Conservation (phyloP, 179 eudicot genomes). For the Spinacia oleracea region DNA sequence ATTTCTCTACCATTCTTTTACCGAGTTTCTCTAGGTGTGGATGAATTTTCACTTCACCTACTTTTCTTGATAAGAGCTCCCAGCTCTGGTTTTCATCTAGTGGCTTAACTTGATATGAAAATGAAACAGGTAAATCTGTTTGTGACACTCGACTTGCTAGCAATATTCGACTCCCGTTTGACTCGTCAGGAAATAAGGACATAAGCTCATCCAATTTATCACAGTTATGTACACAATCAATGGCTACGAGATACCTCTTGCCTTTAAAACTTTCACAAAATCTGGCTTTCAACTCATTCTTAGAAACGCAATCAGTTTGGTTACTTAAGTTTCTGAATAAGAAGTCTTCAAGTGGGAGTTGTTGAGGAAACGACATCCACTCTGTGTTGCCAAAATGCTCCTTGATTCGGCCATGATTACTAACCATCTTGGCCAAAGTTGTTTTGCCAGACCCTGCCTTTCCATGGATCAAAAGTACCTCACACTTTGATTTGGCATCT, state of each 20-base stretch:
- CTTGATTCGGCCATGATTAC: background rate
- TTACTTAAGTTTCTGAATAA: background rate
- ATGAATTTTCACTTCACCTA: slow-evolving; percentile 3
- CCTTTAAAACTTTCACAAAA: slow-evolving; percentile 2
- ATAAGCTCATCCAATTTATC: slow-evolving; percentile 2
- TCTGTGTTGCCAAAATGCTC: slow-evolving; percentile 9
- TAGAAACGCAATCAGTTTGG: background rate
- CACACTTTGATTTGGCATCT: background rate
- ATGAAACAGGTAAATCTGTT: background rate
- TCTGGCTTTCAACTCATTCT: background rate
- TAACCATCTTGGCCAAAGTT: slow-evolving; percentile 25
- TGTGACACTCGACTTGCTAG: slow-evolving; percentile 7
- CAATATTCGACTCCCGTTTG: slow-evolving; percentile 21
- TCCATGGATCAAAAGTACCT: slow-evolving; percentile 21
- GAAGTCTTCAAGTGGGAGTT: background rate
- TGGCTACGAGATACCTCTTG: slow-evolving; percentile 21
- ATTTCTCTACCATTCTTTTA: slow-evolving; percentile 4
- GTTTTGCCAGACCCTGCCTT: slow-evolving; percentile 27
- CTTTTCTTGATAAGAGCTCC: slow-evolving; percentile 17
- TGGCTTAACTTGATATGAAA: slow-evolving; percentile 9
- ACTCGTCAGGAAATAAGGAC: slow-evolving; percentile 20
- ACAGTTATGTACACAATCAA: slow-evolving; percentile 5
- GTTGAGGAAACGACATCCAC: slow-evolving; percentile 18
- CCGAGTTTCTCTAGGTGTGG: background rate
- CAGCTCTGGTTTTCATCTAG: slow-evolving; percentile 20